Conservation (phyloP, 192 early-diverging fungal species). For the Coemansia sp. region DNA sequence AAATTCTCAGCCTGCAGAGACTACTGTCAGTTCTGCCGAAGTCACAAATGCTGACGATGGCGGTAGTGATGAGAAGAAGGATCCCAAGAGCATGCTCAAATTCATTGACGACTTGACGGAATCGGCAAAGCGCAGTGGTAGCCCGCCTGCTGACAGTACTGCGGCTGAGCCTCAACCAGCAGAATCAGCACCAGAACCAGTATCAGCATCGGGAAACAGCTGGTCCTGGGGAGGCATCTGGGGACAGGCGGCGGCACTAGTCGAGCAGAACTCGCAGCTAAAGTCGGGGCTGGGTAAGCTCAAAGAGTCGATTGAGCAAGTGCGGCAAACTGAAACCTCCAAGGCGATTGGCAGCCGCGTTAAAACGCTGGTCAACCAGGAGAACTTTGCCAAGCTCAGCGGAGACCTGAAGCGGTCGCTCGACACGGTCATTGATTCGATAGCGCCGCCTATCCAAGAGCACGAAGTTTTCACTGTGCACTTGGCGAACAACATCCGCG, state of each 20-base stretch:
- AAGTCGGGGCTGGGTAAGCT: constrained; percentile 43
- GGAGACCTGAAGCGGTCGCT: constrained; percentile 45
- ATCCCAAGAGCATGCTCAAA: constrained; percentile 45
- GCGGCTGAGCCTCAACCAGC: not conserved
- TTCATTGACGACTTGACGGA: constrained; percentile 54
- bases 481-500: constrained; percentile 34
- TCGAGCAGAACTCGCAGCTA: constrained; percentile 49
- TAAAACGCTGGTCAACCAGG: constrained; percentile 38
- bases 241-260: constrained; percentile 44
- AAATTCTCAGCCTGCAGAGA: constrained; percentile 11
- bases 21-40: not conserved
- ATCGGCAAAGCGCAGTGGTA: constrained; percentile 42
- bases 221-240: constrained; percentile 57
- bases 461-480: constrained; percentile 50
- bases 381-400: constrained; percentile 41
- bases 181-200: not conserved
- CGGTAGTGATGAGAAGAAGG: constrained; percentile 7
- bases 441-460: constrained; percentile 53
- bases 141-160: constrained; percentile 1
- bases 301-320: constrained; percentile 43
- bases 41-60: constrained; percentile 1
- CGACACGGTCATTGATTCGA: constrained; percentile 51
- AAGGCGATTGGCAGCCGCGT: constrained; percentile 35
- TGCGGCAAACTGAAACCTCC: constrained; percentile 43
- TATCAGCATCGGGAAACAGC: not conserved